Percentiles rank a stretch among this genome's conserved stretches.
phyloP scores from a whole-genome alignment of 805 yeast species.

The Myxozyma monticola region DNA sequence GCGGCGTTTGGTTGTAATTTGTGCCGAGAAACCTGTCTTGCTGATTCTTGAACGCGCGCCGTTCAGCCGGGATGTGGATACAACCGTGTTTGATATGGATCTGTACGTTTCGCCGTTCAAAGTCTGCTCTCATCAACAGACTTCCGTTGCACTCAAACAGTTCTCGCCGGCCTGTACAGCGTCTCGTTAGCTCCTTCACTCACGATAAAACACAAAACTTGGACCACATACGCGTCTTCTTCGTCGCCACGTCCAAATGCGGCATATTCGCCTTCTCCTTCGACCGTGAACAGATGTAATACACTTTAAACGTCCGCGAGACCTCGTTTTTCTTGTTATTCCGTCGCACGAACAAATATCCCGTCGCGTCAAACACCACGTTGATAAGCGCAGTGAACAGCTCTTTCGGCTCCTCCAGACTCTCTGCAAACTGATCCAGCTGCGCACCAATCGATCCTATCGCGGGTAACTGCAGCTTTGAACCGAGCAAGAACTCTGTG shows the following conservation, averaged over 20 bases:
- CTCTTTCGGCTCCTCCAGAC: conserved; percentile 11
- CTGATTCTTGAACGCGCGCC: conserved; percentile 10
- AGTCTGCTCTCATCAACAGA: conserved; percentile 8
- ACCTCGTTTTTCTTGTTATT: conserved; percentile 8
- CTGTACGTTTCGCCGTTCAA: conserved; percentile 1
- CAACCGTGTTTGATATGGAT: conserved; percentile 11
- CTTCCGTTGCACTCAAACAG: conserved; percentile 16
- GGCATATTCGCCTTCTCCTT: conserved; percentile 18
- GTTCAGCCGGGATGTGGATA: conserved; percentile 17
- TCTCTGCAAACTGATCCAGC: background rate
- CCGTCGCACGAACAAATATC: conserved; percentile 12
- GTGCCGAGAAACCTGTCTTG: background rate
- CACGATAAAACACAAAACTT: background rate
- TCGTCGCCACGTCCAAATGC: conserved; percentile 9
- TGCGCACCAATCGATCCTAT: conserved; percentile 4
- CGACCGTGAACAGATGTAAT: conserved; percentile 17
- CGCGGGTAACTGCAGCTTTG: conserved; percentile 1
- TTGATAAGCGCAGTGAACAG: conserved; percentile 13
- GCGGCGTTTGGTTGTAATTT: background rate
- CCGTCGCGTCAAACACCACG: conserved; percentile 14
- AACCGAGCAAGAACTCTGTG: conserved; percentile 5
- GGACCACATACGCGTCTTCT: conserved; percentile 7
- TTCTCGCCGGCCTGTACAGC: conserved; percentile 9
- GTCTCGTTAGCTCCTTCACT: background rate
- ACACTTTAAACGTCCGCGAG: conserved; percentile 10